Conservation (phyloP, 306 rosid genomes). For the Glycine soja region DNA sequence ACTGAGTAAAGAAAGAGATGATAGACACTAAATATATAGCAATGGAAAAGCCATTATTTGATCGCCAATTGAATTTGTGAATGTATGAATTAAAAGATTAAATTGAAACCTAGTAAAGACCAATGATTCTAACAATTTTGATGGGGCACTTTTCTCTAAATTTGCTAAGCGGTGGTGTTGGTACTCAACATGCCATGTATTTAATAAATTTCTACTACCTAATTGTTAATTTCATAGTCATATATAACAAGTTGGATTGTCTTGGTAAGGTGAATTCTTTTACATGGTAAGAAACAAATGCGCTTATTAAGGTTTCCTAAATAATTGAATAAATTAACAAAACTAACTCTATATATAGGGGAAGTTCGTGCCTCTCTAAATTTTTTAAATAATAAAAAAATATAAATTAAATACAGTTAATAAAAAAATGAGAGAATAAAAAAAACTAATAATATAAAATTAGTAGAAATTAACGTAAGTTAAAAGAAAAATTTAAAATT, state of each 20-base stretch:
- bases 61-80: not conserved
- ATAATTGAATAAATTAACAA: not conserved
- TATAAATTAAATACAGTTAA: no score
- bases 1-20: not conserved
- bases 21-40: not conserved
- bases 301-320: not conserved
- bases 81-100: not conserved
- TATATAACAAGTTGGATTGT: not conserved
- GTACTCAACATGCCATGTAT: not conserved
- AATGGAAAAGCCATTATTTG: not conserved
- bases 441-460: no score
- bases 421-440: no score
- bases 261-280: not conserved
- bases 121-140: not conserved
- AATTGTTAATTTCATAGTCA: not conserved
- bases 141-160: not conserved
- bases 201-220: not conserved
- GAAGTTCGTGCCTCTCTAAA: no score
- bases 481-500: no score
- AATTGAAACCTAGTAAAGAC: not conserved
- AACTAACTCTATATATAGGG: not conserved
- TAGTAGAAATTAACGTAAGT: no score
- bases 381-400: no score
- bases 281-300: not conserved
- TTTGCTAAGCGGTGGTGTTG: slow-evolving; percentile 23